phyloP scores from a whole-genome alignment of 2,329 filamentous ascomycete species.

The Harringtonia lauricola region DNA sequence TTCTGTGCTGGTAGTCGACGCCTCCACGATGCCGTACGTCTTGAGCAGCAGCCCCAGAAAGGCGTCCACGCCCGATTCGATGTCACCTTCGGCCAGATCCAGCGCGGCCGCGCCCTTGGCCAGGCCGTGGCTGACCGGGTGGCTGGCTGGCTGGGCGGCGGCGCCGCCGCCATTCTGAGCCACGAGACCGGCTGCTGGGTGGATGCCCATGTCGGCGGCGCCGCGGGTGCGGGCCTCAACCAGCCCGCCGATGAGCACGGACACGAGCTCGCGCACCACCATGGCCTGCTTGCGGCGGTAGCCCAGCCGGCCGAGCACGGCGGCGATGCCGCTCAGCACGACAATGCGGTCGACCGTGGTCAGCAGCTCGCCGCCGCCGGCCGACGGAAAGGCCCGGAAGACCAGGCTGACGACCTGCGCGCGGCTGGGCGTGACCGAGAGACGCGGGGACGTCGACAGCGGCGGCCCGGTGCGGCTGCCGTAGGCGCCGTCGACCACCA shows the following conservation, averaged over 20 bases:
- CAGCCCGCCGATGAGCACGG: slow-evolving; percentile 70
- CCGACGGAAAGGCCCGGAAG: slow-evolving; percentile 58
- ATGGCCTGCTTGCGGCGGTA: slow-evolving; percentile 85
- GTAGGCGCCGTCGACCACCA: slow-evolving; percentile 52
- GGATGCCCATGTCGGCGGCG: slow-evolving; percentile 91
- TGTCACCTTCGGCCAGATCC: slow-evolving; percentile 52
- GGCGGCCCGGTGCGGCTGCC: slow-evolving; percentile 22
- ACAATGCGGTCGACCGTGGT: slow-evolving; percentile 66
- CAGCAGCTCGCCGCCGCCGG: slow-evolving; percentile 54
- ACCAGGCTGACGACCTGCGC: slow-evolving; percentile 54
- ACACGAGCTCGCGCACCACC: slow-evolving; percentile 75
- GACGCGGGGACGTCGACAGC: slow-evolving; percentile 39
- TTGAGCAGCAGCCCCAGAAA: slow-evolving; percentile 51
- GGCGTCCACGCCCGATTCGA: slow-evolving; percentile 54
- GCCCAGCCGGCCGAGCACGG: slow-evolving; percentile 70
- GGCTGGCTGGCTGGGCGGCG: neutral
- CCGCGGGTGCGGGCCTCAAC: slow-evolving; percentile 86
- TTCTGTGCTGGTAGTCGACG: slow-evolving; percentile 13
- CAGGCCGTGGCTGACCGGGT: too few relatives aligned
- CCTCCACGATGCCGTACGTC: slow-evolving; percentile 51
- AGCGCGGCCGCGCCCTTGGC: slow-evolving; percentile 40
- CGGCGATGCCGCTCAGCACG: slow-evolving; percentile 75
- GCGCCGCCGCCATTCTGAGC: slow-evolving; percentile 40
- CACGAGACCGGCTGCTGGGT: slow-evolving; percentile 80
- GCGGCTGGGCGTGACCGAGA: slow-evolving; percentile 45